Base-by-base conservation (phyloP, 495 filamentous ascomycete species). In the Neohortaea acidophila region DNA sequence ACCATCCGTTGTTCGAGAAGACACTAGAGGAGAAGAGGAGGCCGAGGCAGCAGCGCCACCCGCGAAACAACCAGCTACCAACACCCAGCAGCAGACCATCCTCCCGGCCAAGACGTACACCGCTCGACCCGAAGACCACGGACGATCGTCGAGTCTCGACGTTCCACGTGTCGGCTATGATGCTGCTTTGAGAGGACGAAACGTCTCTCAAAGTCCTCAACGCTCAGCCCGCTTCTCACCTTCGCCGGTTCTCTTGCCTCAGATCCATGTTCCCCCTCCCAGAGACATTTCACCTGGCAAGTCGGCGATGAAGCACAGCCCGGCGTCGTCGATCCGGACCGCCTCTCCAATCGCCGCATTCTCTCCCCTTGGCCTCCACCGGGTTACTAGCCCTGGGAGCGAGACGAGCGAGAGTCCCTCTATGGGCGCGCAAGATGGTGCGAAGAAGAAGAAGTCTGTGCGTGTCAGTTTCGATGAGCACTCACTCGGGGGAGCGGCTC, bases 391-490 rank as follows among this genome's bases (percentile, higher is more conserved):
- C n/a, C n/a, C n/a, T n/a, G n/a, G n/a, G n/a, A n/a, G n/a, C n/a
- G n/a, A n/a, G n/a, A n/a, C n/a, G n/a, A 73, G 77, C 47, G 70
- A 62, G 9, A 66, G 66, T 3, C 57, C 65, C 8, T 58, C 58
- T 9, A 73, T 70, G 5, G 78, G 84, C 17, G 81, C 84, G 18
- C 61, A 64, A 19, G 40, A 53, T 11, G 30, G 26, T 19, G n/a
- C 15, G 13, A 57, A 55, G 41, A 77, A 70, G 30, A 87, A 75
- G 57, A 86, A 79, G 51, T 60, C 64, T 19, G 75, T 69, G 6
- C 72, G 83, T 36, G 85, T 94, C 45, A 93, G 84, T 57, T 94
- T 93, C 48, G 82, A 89, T 45, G 84, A 91, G 17, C 69, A 72
- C 24, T 77, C 8, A 76, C 69, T 15, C 63, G 73, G 21, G 70